phyloP scores from a whole-genome alignment of 108 stramenopile genomes.

The Pelagomonas calceolata region DNA sequence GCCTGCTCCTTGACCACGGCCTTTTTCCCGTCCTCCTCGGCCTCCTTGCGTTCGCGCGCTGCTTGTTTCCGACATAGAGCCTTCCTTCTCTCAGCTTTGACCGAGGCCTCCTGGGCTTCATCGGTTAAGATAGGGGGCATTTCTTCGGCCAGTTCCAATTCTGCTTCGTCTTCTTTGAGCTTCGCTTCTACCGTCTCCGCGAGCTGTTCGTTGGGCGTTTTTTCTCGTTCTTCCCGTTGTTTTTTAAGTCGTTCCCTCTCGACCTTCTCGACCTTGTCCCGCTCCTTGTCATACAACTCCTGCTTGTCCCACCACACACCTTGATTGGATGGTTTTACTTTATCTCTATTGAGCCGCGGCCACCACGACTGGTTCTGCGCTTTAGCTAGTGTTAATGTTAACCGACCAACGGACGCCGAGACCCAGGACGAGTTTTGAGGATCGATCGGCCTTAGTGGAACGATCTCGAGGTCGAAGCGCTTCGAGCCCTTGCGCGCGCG shows the following conservation, averaged over 20 bases:
- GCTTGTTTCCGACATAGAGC: no score
- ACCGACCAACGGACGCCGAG: constrained; percentile 28
- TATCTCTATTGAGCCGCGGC: constrained; percentile 20
- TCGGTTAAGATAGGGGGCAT: no score
- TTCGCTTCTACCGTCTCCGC: background rate
- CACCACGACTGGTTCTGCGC: constrained; percentile 4
- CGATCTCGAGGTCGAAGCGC: constrained; percentile 19
- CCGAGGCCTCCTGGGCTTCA: no score
- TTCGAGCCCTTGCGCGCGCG: constrained; percentile 13
- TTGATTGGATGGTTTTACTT: constrained; percentile 27
- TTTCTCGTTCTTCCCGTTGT: background rate
- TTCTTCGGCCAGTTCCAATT: no score
- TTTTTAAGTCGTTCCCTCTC: background rate
- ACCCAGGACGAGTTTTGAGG: constrained; percentile 14
- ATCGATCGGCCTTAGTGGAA: constrained; percentile 17
- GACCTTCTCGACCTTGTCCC: constrained; percentile 12
- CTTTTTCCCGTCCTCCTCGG: no score
- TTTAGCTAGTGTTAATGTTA: constrained; percentile 30
- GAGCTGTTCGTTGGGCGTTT: constrained; percentile 3
- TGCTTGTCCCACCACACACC: constrained; percentile 34
- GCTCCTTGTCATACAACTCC: constrained; percentile 22
- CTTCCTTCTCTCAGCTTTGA: no score
- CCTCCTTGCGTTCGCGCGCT: no score
- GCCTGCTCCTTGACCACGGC: no score
- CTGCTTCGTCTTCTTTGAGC: background rate